phyloP scores from a whole-genome alignment of 768 basidiomycete genomes.

The Brasilioporus rufonigricans region DNA sequence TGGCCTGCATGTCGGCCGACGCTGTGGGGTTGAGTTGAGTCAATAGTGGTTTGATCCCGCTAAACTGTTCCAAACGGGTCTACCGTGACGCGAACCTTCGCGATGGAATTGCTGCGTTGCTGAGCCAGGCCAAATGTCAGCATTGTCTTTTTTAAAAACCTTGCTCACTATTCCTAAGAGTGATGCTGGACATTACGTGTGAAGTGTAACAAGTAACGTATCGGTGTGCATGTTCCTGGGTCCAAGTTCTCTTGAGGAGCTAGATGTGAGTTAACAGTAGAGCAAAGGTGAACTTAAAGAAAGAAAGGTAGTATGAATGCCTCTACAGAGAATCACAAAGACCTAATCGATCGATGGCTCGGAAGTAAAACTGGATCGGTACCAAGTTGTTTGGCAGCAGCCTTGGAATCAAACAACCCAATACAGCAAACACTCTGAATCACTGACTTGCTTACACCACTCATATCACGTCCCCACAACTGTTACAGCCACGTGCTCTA shows the following conservation, averaged over 20 bases:
- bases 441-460: background rate
- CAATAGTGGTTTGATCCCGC: background rate
- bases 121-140: background rate
- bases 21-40: background rate
- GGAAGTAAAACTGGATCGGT: no score
- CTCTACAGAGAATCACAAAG: no score
- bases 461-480: background rate
- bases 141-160: no score
- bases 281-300: no score
- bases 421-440: background rate
- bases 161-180: no score
- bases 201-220: background rate
- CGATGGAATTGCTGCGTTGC: background rate
- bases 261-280: no score
- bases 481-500: background rate
- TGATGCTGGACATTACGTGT: background rate
- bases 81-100: background rate
- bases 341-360: no score
- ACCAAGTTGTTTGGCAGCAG: constrained; percentile 28
- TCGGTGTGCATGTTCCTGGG: no score
- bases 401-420: constrained; percentile 28
- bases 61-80: background rate
- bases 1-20: background rate
- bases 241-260: no score
- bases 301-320: no score